phyloP scores from a whole-genome alignment of 805 yeast species.

The Candida gorgasii region DNA sequence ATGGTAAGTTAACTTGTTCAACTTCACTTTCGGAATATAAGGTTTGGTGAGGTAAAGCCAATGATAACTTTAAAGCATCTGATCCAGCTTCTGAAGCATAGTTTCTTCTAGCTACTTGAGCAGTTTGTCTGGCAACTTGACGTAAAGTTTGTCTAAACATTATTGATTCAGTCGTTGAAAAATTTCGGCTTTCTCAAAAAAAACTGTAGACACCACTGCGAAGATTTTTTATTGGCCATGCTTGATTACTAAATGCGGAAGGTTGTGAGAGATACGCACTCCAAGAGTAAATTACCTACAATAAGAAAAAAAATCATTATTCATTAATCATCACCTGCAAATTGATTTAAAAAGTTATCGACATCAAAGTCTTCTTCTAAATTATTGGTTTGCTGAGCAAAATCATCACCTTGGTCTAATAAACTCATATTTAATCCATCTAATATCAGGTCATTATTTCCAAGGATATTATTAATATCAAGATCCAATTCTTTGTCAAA shows the following conservation, averaged over 20 bases:
- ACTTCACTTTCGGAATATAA: conserved; percentile 58
- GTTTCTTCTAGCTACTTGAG: conserved; percentile 66
- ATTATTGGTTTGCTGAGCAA: conserved; percentile 10
- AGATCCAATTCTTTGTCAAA: conserved; percentile 18
- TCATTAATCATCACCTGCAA: conserved; percentile 34
- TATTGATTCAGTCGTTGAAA: conserved; percentile 13
- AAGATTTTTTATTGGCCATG: conserved; percentile 33
- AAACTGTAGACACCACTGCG: conserved; percentile 3
- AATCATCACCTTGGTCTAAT: conserved; percentile 23
- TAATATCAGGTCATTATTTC: conserved; percentile 40
- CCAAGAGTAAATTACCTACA: background rate
- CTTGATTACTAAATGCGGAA: conserved; percentile 31
- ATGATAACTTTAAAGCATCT: conserved; percentile 80
- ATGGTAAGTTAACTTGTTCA: conserved; percentile 89
- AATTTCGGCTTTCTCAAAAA: conserved; percentile 13
- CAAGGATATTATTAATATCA: conserved; percentile 38
- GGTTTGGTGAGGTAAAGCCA: conserved; percentile 88
- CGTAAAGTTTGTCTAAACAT: conserved; percentile 69
- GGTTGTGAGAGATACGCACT: conserved; percentile 1
- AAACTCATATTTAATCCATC: conserved; percentile 45
- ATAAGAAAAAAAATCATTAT: conserved; percentile 4
- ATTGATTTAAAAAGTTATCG: conserved; percentile 45
- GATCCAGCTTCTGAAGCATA: conserved; percentile 81
- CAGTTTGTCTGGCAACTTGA: conserved; percentile 58
- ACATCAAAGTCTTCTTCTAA: conserved; percentile 46